Evolutionary conservation across 495 filamentous ascomycete species (phyloP).

Genomic region (Penicillium psychrofluorescens): DNA sequence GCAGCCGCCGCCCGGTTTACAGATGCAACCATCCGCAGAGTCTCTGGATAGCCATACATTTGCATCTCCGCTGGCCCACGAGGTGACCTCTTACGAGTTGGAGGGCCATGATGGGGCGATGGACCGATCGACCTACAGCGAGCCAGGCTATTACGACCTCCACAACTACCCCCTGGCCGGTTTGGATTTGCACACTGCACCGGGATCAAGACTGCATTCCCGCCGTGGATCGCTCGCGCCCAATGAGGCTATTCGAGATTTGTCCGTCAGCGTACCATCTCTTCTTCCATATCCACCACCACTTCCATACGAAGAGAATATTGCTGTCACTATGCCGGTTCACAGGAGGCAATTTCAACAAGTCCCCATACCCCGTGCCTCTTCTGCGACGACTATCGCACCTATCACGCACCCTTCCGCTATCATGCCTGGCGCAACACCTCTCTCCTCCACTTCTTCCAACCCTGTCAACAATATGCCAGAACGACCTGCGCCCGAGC

Average conservation of each 20-base stretch:
- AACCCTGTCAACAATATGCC: conserved; percentile 14
- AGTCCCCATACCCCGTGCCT: too few species aligned
- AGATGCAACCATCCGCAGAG: conserved; percentile 28
- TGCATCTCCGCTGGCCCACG: conserved; percentile 26
- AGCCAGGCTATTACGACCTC: conserved; percentile 18
- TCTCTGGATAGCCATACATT: conserved; percentile 23
- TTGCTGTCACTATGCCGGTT: conserved; percentile 13
- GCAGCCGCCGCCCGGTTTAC: conserved; percentile 12
- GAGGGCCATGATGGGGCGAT: conserved; percentile 8
- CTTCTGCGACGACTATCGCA: background rate
- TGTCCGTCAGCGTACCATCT: conserved; percentile 26
- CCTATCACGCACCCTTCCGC: conserved; percentile 29
- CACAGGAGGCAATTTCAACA: conserved; percentile 1
- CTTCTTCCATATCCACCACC: conserved; percentile 14
- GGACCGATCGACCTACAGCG: conserved; percentile 32
- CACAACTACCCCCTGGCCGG: conserved; percentile 10
- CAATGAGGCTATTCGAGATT: conserved; percentile 12
- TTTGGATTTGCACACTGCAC: conserved; percentile 17
- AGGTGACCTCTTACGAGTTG: conserved; percentile 19
- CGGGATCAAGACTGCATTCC: conserved; percentile 16
- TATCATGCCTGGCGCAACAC: conserved; percentile 30
- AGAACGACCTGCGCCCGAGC: conserved; percentile 19
- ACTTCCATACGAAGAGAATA: conserved; percentile 26
- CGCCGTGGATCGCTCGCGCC: conserved; percentile 18
- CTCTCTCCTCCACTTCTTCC: conserved; percentile 11